Base-by-base conservation (phyloP, 176 grass and related monocot species). In the Saccharum spontaneum region DNA sequence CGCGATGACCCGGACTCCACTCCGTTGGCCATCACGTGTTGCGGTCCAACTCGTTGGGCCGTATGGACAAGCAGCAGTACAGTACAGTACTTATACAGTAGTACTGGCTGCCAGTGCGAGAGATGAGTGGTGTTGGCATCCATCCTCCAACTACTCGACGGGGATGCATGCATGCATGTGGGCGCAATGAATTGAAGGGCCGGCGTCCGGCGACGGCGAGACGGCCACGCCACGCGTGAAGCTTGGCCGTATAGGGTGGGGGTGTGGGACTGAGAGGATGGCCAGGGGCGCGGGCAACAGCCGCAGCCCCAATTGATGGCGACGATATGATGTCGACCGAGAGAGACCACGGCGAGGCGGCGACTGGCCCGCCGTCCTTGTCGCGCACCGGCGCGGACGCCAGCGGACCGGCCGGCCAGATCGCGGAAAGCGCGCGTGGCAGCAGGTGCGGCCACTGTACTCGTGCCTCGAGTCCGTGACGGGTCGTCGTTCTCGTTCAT, bases 151-250 rank as follows among this genome's bases (percentile, higher is more conserved):
- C 57, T 22, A 60, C 2, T 22, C 57, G 57, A 60, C 57, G 57
- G 60, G 10, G 26, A 46, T 31, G 17, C 16, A 5, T 48, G 17
- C 16, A 5, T 48, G 44, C 87, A 80, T 85, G 87, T 89, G 87
- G 54, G 16, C 71, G 82, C 87, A 79, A 80, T 89, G 1, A 88
- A 83, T 28, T 64, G 1, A 64, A 64, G n/a, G 43, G 3, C 62
- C 8, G 18, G 26, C 55, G 55, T 10, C 54, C 44, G 34, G 36
- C 61, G n/a, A 24, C 18, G 16, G 63, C 36, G 20, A 57, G 10
- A 31, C 55, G 16, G 81, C 40, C 62, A 77, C 45, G 81, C 28
- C 62, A 77, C 45, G 64, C 31, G 4, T n/a, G n/a, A n/a, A n/a
- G 36, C 54, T 0, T 20, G 36, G 44, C 3, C 36, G 11, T 8